These are phyloP conservation scores for Rubroshorea leprosula DNA, from an alignment of 345 rosid genomes.

Conservation along the genomic window DNA sequence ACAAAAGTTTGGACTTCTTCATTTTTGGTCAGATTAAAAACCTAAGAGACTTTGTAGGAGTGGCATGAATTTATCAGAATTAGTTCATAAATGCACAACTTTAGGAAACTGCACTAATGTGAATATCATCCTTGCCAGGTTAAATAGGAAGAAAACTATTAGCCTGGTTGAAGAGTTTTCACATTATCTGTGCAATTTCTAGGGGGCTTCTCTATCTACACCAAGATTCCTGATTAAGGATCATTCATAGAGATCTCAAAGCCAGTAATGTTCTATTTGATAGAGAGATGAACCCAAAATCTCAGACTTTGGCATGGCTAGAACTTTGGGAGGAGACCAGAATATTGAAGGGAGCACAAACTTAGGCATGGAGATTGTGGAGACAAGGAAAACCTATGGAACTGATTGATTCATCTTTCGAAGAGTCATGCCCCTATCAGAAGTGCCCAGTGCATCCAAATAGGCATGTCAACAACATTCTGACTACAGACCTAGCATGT, in stretches of 20 bases:
- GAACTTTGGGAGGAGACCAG: slow-evolving; percentile 30
- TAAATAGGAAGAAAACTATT: slow-evolving; percentile 7
- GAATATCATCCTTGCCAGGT: too few species aligned
- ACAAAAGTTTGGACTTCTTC: slow-evolving; percentile 34
- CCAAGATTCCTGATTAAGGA: slow-evolving; percentile 37
- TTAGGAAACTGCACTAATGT: too few species aligned
- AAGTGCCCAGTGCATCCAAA: slow-evolving; percentile 34
- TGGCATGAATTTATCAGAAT: too few species aligned
- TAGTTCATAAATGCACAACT: too few species aligned
- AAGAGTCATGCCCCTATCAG: too few species aligned
- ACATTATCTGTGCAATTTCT: slow-evolving; percentile 34
- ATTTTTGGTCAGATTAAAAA: slow-evolving; percentile 23
- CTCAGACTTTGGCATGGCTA: slow-evolving; percentile 35
- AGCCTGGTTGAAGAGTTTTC: slow-evolving; percentile 26
- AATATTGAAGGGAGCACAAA: slow-evolving; percentile 14
- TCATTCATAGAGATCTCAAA: slow-evolving; percentile 23
- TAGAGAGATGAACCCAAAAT: slow-evolving; percentile 36
- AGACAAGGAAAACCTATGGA: too few species aligned
- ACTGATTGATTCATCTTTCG: too few species aligned
- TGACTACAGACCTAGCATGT: too few species aligned
- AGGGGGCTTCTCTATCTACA: slow-evolving; percentile 38
- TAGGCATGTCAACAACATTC: too few species aligned
- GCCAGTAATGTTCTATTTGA: slow-evolving; percentile 31
- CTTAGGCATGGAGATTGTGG: too few species aligned
- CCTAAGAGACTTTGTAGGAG: not conserved